phyloP scores from a whole-genome alignment of 805 yeast genomes.

The Maudiozyma bulderi region DNA sequence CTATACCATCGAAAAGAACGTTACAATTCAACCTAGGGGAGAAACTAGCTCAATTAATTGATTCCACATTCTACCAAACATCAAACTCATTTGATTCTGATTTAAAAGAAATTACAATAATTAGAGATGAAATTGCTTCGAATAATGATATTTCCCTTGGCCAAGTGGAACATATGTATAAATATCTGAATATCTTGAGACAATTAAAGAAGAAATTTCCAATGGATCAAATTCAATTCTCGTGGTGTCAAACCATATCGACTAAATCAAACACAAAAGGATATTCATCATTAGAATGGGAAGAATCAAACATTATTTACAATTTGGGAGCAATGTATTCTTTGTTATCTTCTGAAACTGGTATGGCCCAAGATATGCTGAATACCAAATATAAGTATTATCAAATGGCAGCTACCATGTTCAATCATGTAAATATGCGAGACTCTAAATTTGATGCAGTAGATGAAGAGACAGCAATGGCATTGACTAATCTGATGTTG shows the following conservation, averaged over 20 bases:
- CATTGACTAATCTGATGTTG: constrained; percentile 45
- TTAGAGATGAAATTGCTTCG: constrained; percentile 35
- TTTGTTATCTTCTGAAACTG: constrained; percentile 40
- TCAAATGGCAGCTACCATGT: constrained; percentile 66
- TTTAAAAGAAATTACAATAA: constrained; percentile 33
- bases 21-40: constrained; percentile 33
- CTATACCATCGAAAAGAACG: constrained; percentile 44
- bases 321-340: constrained; percentile 62
- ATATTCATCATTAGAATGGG: constrained; percentile 45
- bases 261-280: constrained; percentile 42
- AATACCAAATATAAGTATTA: constrained; percentile 40
- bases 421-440: constrained; percentile 24
- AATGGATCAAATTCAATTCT: constrained; percentile 45
- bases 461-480: constrained; percentile 39
- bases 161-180: constrained; percentile 31
- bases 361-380: constrained; percentile 39
- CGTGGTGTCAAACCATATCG: constrained; percentile 68
- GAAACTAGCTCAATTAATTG: constrained; percentile 36
- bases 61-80: constrained; percentile 38
- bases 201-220: constrained; percentile 52
- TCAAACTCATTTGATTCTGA: constrained; percentile 35
- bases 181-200: constrained; percentile 40
- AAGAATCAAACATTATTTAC: constrained; percentile 51
- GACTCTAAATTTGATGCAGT: constrained; percentile 18
- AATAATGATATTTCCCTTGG: constrained; percentile 30